Evolutionary conservation across 2,329 filamentous ascomycete species (phyloP), one percentile per base, ranked within the genome.

Genomic region (Claviceps pusilla): DNA sequence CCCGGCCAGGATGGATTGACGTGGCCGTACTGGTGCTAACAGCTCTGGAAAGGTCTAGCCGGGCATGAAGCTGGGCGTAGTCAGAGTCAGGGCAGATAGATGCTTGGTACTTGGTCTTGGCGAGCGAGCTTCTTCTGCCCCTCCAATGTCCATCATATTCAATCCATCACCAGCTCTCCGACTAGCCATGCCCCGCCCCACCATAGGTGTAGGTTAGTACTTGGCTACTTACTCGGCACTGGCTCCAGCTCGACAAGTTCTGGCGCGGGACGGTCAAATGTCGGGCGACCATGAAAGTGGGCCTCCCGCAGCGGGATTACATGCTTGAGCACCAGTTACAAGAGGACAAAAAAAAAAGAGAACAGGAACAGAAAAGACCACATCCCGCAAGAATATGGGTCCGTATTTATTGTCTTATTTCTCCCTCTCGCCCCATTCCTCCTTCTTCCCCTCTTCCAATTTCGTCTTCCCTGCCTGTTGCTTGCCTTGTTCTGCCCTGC

Each of bases 361-460:
- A 43, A n/a, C 48, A 4, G 31, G 29, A 51, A 48, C 48, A 41
- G 51, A 48, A 52, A 54, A 51, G 35, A 55, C 33, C 53, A 37
- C 47, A 46, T 19, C 12, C 47, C 35, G n/a, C n/a, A 31, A 52
- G 43, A 51, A 55, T 28, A 54, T 52, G 52, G 55, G 55, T 47
- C 52, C 52, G 37, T 50, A 55, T 56, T 56, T 39, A 9, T 41
- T 39, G 4, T 35, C 33, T 39, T 50, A 55, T 49, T 52, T 45
- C 39, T 51, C 51, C 54, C 53, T 16, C 33, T 12, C 19, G 3
- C 43, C 9, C n/a, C 16, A 29, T 19, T 47, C 35, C 51, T 57
- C 52, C 58, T 45, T 51, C 28, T 33, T 56, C 51, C 53, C 45
- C 50, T 54, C 55, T 55, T 57, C 35, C 28, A 10, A 48, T 35